Evolutionary conservation across 2,329 filamentous ascomycete genomes (phyloP).

Genomic region (Nectriaceae sp.): DNA sequence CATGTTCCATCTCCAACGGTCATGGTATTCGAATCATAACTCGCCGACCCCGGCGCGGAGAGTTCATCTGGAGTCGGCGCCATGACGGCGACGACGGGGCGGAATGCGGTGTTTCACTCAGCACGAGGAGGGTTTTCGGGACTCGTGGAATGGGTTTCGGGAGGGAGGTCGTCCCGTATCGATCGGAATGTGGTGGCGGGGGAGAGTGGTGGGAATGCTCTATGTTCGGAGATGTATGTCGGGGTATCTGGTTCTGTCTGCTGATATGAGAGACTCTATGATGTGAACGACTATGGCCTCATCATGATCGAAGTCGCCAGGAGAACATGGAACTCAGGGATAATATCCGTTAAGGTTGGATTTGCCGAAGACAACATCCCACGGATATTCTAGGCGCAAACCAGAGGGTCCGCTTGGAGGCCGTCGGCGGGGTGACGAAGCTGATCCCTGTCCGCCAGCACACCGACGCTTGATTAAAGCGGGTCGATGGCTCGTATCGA

Average conservation of each 20-base stretch:
- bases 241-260: too few relatives aligned
- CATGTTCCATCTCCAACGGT: conserved; percentile 81
- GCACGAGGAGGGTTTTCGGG: conserved; percentile 11
- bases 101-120: conserved; percentile 25
- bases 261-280: conserved; percentile 4
- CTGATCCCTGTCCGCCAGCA: conserved; percentile 9
- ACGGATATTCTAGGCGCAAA: background rate
- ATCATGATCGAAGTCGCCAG: conserved; percentile 5
- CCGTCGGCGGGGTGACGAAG: conserved; percentile 13
- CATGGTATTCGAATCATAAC: conserved; percentile 74
- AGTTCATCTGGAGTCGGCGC: conserved; percentile 60
- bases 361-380: background rate
- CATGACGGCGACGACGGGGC: conserved; percentile 52
- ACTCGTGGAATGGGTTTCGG: background rate
- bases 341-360: background rate
- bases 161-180: background rate
- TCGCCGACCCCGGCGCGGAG: conserved; percentile 70
- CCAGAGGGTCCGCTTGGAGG: conserved; percentile 3
- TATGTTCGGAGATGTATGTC: background rate
- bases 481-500: too few relatives aligned
- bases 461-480: conserved; percentile 5
- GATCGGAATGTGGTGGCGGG: conserved; percentile 12
- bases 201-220: background rate
- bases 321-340: background rate
- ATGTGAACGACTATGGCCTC: conserved; percentile 7